These are phyloP conservation scores for Chaetomium globosum DNA, from an alignment of 2,329 filamentous ascomycete species.

Conservation along the genomic window DNA sequence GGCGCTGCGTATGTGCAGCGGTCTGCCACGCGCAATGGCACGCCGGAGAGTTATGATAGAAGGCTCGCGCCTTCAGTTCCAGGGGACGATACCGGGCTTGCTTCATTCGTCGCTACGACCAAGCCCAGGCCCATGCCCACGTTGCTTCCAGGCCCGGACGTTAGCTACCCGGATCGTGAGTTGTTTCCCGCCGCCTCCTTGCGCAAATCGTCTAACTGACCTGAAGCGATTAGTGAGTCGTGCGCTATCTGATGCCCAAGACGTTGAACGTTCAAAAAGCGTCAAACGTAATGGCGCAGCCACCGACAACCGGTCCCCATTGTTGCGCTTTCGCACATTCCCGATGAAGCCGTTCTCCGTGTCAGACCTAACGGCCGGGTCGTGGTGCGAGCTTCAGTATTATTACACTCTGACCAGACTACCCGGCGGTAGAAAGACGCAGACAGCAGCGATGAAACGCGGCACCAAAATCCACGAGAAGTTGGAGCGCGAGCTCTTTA, in stretches of 20 bases:
- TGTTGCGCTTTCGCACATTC: constrained; percentile 76
- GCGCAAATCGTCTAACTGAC: constrained; percentile 60
- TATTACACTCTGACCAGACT: constrained; percentile 79
- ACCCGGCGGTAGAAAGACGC: constrained; percentile 70
- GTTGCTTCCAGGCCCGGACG: constrained; percentile 25
- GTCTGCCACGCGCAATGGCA: neutral
- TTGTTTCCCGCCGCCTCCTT: constrained; percentile 26
- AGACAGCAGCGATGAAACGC: constrained; percentile 79
- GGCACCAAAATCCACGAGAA: constrained; percentile 79
- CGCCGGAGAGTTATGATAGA: neutral
- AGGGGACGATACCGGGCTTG: constrained; percentile 16
- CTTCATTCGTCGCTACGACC: constrained; percentile 29
- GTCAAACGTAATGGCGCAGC: neutral
- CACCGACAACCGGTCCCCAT: constrained; percentile 54
- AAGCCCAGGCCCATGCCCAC: constrained; percentile 23
- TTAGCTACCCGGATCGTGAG: constrained; percentile 58
- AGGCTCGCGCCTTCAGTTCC: constrained; percentile 26
- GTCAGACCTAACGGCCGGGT: constrained; percentile 81
- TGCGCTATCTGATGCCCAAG: constrained; percentile 41
- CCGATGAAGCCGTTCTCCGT: constrained; percentile 82
- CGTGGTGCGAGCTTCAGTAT: constrained; percentile 96
- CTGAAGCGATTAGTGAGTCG: constrained; percentile 63
- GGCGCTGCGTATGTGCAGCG: constrained; percentile 3
- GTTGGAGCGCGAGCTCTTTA: constrained; percentile 84
- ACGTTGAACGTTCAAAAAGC: constrained; percentile 7